Conservation (phyloP, 2,329 filamentous ascomycete species). For the Nigrospora oryzae region DNA sequence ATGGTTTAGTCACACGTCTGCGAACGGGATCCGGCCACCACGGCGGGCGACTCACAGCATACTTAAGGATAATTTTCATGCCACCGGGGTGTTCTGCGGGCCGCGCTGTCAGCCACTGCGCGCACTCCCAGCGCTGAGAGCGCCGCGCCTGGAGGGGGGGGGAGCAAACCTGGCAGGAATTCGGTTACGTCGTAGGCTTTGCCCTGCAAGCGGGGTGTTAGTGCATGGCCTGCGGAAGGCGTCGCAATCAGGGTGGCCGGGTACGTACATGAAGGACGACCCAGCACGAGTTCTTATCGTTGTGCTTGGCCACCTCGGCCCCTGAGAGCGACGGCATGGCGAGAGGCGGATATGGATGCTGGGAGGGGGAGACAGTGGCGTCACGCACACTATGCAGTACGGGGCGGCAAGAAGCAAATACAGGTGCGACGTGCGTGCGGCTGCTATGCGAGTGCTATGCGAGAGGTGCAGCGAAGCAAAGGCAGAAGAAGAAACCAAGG, state of each 20-base stretch:
- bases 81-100: slow-evolving; percentile 74
- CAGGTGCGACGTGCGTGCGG: too few relatives aligned
- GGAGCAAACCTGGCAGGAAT: slow-evolving; percentile 58
- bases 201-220: slow-evolving; percentile 35
- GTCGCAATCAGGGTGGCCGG: neutral
- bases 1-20: neutral
- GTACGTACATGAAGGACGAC: slow-evolving; percentile 68
- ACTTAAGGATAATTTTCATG: slow-evolving; percentile 90
- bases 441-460: too few relatives aligned
- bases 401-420: too few relatives aligned
- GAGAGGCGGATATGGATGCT: too few relatives aligned
- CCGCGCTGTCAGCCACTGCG: slow-evolving; percentile 8
- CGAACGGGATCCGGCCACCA: neutral
- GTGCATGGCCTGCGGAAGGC: neutral
- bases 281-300: slow-evolving; percentile 79
- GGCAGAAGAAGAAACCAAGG: too few relatives aligned
- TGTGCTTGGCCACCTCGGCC: slow-evolving; percentile 59
- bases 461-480: too few relatives aligned
- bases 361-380: too few relatives aligned
- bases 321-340: slow-evolving; percentile 32
- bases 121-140: too few relatives aligned
- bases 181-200: slow-evolving; percentile 87
- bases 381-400: too few relatives aligned
- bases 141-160: neutral
- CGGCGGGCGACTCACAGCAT: slow-evolving; percentile 47